phyloP scores from a whole-genome alignment of 371 early-diverging fungal species.

The Encephalitozoon romaleae region DNA sequence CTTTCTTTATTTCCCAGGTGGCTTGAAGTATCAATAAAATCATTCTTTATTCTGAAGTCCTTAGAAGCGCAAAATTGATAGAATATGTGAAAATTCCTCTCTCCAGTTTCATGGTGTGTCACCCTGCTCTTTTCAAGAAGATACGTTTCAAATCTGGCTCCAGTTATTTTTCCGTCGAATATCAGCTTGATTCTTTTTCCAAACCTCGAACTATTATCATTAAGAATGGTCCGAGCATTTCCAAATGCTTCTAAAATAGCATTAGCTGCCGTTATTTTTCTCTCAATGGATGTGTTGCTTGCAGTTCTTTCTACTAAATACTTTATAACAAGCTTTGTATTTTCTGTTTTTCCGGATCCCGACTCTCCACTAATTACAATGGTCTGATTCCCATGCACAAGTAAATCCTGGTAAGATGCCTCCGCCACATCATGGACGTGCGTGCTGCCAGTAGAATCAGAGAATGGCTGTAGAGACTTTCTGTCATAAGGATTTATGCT shows the following conservation, averaged over 20 bases:
- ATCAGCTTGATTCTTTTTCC: constrained; percentile 74
- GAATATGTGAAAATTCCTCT: constrained; percentile 78
- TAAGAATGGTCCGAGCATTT: constrained; percentile 66
- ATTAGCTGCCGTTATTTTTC: constrained; percentile 17
- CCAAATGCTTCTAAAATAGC: constrained; percentile 68
- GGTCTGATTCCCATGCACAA: constrained; percentile 32
- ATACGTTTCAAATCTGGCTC: constrained; percentile 72
- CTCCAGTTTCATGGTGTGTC: constrained; percentile 64
- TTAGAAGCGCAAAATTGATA: constrained; percentile 60
- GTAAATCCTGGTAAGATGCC: constrained; percentile 21
- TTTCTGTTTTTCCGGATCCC: constrained; percentile 61
- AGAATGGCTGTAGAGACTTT: neutral
- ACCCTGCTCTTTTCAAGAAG: constrained; percentile 73
- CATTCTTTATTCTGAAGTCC: constrained; percentile 17
- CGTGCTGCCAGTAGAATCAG: constrained; percentile 14
- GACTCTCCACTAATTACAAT: constrained; percentile 60
- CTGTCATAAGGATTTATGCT: constrained; percentile 12
- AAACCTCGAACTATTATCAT: constrained; percentile 68
- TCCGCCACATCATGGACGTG: constrained; percentile 54
- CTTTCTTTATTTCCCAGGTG: neutral
- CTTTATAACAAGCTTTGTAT: constrained; percentile 54
- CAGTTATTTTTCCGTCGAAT: constrained; percentile 72
- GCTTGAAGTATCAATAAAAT: constrained; percentile 25
- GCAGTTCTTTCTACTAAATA: constrained; percentile 39
- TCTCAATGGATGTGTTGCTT: constrained; percentile 1